Evolutionary conservation across 2,329 filamentous ascomycete species (phyloP).

Genomic region (Elsinoe arachidis): DNA sequence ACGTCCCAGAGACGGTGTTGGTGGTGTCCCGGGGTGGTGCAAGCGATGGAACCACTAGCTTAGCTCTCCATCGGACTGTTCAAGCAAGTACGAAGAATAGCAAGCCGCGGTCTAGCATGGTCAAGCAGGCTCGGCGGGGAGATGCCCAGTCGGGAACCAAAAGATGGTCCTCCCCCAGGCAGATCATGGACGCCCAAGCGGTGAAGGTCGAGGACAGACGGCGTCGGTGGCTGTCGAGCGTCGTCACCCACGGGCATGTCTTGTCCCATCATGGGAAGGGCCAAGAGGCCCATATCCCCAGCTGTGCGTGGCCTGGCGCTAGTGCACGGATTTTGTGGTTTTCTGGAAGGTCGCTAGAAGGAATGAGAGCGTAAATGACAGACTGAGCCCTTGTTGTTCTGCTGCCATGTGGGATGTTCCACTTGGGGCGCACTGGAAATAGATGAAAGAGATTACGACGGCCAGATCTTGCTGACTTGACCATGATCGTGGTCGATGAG

Average conservation of each 20-base stretch:
- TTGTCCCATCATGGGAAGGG: not conserved
- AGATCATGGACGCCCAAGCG: not conserved
- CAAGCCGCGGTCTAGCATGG: constrained; percentile 10
- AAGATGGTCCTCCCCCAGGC: not conserved
- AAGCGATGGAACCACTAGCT: not conserved
- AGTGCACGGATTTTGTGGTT: not conserved
- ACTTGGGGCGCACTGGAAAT: not conserved
- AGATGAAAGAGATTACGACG: not conserved
- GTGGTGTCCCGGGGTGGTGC: not conserved
- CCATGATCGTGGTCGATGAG: not conserved
- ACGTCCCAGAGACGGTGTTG: not conserved
- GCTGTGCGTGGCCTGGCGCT: not conserved
- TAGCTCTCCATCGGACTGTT: not conserved
- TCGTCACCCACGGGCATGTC: no score
- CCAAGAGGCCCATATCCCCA: not conserved
- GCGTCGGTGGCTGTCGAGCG: no score
- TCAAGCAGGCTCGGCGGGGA: not conserved
- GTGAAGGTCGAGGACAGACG: not conserved
- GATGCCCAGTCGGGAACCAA: constrained; percentile 5
- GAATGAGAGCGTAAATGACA: not conserved
- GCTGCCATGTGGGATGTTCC: not conserved
- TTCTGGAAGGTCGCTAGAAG: constrained; percentile 1
- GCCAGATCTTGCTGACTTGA: not conserved
- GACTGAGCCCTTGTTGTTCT: not conserved
- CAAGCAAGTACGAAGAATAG: constrained; percentile 10